Base-by-base conservation (phyloP, 2,329 filamentous ascomycete genomes). In the Incumbomyces delicatus region DNA sequence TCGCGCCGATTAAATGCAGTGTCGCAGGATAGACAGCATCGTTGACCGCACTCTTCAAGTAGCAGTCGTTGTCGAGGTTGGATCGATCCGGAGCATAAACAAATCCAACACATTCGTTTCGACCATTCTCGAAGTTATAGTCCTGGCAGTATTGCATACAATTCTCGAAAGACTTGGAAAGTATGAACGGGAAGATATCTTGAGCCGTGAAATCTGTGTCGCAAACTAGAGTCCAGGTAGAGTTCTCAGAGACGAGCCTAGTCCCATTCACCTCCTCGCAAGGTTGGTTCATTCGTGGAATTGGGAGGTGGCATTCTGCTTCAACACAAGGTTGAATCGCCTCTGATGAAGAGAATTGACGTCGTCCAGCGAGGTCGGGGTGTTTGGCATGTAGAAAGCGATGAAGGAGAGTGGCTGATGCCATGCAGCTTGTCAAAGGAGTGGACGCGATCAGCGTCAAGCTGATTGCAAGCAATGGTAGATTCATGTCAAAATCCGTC, bases 1-100 rank as follows among this genome's bases (percentile, higher is more conserved):
- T 38, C 7, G 54, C 59, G 36, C 55, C 59, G n/a, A 60, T 43
- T 2, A 61, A 48, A 32, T 47, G 47, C 16, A 58, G 41, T 6
- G 47, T 52, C 11, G 56, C 51, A 3, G 53, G 41, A 39, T 40
- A 47, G 33, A 44, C 33, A 3, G 58, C 53, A 41, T 56, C 33
- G 13, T 52, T 48, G 40, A 60, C 40, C 2, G 50, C 53, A 8
- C 50, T 61, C 34, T 62, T 61, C 20, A 61, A 53, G 41, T 61
- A 61, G 52, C 60, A 62, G 50, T 62, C 51, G 31, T 60, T 54
- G 13, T 53, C 48, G 40, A 51, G 47, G 30, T 50, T 46, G 18
- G 51, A 22, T 14, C 56, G 54, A 18, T 53, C 55, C 6, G 57
- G 57, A 7, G 56, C 53, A 47, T 57, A 62, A 11, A 61, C 46